Conservation (phyloP, 2,329 filamentous ascomycete species). For the Mycosphaerella arachidis region DNA sequence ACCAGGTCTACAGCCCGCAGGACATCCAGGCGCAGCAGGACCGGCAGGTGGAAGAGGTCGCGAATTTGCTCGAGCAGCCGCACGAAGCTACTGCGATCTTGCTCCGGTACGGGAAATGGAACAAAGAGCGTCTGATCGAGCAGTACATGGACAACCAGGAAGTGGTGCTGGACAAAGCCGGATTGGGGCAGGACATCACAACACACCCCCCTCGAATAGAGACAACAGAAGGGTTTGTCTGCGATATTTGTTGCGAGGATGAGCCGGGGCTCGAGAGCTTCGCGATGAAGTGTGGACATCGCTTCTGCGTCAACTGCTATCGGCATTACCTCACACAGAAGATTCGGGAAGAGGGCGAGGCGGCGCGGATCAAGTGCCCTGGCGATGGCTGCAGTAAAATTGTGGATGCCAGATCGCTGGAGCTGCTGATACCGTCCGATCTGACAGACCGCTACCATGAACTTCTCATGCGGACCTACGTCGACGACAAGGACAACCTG, state of each 20-base stretch:
- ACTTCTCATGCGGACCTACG: conserved; percentile 87
- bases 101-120: conserved; percentile 86
- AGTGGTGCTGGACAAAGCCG: conserved; percentile 76
- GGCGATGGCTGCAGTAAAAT: conserved; percentile 82
- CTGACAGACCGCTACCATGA: conserved; percentile 67
- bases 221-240: conserved; percentile 70
- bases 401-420: conserved; percentile 82
- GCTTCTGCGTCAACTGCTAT: conserved; percentile 92
- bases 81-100: conserved; percentile 89
- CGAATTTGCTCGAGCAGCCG: conserved; percentile 81
- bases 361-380: conserved; percentile 89
- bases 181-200: conserved; percentile 63
- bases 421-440: conserved; percentile 62
- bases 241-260: conserved; percentile 96
- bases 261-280: conserved; percentile 72
- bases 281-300: conserved; percentile 89
- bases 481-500: conserved; percentile 90
- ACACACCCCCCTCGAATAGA: conserved; percentile 62
- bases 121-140: conserved; percentile 90
- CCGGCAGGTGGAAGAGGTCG: conserved; percentile 81
- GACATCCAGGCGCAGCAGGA: conserved; percentile 85
- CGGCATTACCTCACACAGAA: conserved; percentile 86
- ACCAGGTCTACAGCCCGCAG: conserved; percentile 70
- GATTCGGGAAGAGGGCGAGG: conserved; percentile 92
- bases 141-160: conserved; percentile 89